phyloP scores from a whole-genome alignment of 2,329 filamentous ascomycete species.

The Bipolaris sorokiniana region DNA sequence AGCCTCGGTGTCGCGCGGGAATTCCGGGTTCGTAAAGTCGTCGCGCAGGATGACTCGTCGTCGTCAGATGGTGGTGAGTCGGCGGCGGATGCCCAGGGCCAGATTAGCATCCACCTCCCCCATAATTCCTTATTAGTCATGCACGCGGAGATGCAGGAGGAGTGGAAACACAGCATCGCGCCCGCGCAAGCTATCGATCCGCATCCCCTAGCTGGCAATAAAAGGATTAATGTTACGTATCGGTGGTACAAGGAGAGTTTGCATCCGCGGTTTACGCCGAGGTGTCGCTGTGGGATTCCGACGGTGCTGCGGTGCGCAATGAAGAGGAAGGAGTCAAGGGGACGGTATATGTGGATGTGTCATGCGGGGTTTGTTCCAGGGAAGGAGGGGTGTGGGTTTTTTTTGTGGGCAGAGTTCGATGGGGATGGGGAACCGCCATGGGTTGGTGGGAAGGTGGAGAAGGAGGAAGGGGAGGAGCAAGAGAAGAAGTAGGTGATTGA shows the following conservation, averaged over 20 bases:
- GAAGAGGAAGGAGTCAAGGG: conserved; percentile 75
- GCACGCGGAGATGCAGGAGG: conserved; percentile 98
- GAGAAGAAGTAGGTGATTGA: background rate
- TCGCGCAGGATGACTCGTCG: conserved; percentile 58
- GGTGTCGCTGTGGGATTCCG: conserved; percentile 75
- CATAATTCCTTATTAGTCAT: conserved; percentile 94
- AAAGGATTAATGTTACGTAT: conserved; percentile 92
- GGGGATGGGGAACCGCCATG: conserved; percentile 80
- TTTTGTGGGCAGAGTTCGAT: conserved; percentile 51
- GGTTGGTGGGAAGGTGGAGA: conserved; percentile 33
- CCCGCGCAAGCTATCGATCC: conserved; percentile 79
- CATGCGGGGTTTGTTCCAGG: conserved; percentile 74
- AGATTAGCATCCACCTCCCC: conserved; percentile 90
- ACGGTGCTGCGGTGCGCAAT: conserved; percentile 77
- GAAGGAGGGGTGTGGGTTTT: conserved; percentile 54
- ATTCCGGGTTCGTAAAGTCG: conserved; percentile 81
- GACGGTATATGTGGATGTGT: conserved; percentile 94
- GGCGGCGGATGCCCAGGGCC: conserved; percentile 71
- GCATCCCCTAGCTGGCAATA: conserved; percentile 80
- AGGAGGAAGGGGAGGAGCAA: background rate
- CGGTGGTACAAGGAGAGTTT: conserved; percentile 80
- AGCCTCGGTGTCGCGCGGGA: conserved; percentile 92
- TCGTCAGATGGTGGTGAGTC: conserved; percentile 10
- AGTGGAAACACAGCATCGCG: conserved; percentile 89
- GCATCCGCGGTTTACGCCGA: conserved; percentile 78